These are phyloP conservation scores for Chaetomium fimeti DNA, from an alignment of 495 filamentous ascomycete genomes.

Conservation along the genomic window DNA sequence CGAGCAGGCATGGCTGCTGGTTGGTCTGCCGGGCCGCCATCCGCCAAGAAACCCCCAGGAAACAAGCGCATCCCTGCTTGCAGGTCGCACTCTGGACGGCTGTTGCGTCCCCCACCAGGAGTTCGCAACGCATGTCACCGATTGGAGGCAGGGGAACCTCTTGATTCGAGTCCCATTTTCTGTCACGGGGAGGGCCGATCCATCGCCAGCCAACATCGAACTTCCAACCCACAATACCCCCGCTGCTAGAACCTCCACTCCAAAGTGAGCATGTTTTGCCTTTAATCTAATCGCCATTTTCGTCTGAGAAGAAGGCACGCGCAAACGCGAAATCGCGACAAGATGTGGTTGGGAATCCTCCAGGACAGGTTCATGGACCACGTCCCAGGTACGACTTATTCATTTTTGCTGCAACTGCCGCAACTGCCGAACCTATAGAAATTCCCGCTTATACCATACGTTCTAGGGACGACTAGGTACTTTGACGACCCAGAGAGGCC, in stretches of 20 bases:
- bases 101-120: not conserved
- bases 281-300: not conserved
- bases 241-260: not conserved
- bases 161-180: not conserved
- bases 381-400: slow-evolving; percentile 70
- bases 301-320: not conserved
- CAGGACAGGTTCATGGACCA: slow-evolving; percentile 61
- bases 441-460: slow-evolving; percentile 11
- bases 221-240: not conserved
- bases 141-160: too few species aligned
- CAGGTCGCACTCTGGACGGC: not conserved
- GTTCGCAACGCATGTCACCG: not conserved
- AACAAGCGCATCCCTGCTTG: not conserved
- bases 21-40: not conserved
- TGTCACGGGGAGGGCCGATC: not conserved
- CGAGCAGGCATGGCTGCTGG: not conserved
- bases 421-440: not conserved
- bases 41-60: slow-evolving; percentile 7
- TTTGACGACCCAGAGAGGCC: slow-evolving; percentile 55
- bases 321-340: slow-evolving; percentile 12
- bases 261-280: not conserved
- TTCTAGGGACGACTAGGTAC: slow-evolving; percentile 62
- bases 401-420: not conserved
- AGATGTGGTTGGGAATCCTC: slow-evolving; percentile 83
- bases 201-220: not conserved